A percentile compares a stretch with the other conserved stretches of the same genome.
Conservation (phyloP, 495 filamentous ascomycete genomes). For the Paragyromitra xinjiangensis region DNA sequence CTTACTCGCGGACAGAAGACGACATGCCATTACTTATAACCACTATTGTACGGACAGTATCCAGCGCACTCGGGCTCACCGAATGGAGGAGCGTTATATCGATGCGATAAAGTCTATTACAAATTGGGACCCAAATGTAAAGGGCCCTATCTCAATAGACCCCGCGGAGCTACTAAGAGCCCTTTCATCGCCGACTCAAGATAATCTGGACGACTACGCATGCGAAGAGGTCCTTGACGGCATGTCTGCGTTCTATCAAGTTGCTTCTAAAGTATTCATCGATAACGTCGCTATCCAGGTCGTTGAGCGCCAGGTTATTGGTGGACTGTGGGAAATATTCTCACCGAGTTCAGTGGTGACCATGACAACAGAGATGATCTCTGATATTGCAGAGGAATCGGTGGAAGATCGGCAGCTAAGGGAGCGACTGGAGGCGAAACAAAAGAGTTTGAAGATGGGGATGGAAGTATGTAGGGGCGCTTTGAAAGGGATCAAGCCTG, state of each 20-base stretch:
- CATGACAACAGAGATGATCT: slow-evolving; percentile 62
- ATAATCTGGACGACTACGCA: slow-evolving; percentile 60
- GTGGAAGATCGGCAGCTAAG: slow-evolving; percentile 57
- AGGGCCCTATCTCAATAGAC: slow-evolving; percentile 4
- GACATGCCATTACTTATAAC: slow-evolving; percentile 68
- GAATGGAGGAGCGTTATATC: slow-evolving; percentile 28
- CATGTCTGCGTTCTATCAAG: slow-evolving; percentile 66
- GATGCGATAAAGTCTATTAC: slow-evolving; percentile 17
- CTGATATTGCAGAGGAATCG: slow-evolving; percentile 67
- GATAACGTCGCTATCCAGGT: slow-evolving; percentile 69
- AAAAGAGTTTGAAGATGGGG: slow-evolving; percentile 64
- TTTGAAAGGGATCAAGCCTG: slow-evolving; percentile 23
- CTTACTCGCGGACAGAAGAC: slow-evolving; percentile 57
- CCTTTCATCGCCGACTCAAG: slow-evolving; percentile 35
- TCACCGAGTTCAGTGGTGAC: slow-evolving; percentile 61
- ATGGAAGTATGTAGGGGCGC: slow-evolving; percentile 41
- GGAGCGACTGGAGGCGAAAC: slow-evolving; percentile 64
- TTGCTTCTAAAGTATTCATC: slow-evolving; percentile 69
- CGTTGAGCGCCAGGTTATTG: slow-evolving; percentile 69
- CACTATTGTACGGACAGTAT: slow-evolving; percentile 65
- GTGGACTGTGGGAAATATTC: slow-evolving; percentile 60
- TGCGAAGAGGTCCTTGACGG: slow-evolving; percentile 63
- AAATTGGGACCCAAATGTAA: slow-evolving; percentile 1
- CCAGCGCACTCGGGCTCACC: slow-evolving; percentile 59
- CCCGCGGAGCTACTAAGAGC: slow-evolving; percentile 29